phyloP scores from a whole-genome alignment of 2,329 filamentous ascomycete species.

The Penicillium sp. region DNA sequence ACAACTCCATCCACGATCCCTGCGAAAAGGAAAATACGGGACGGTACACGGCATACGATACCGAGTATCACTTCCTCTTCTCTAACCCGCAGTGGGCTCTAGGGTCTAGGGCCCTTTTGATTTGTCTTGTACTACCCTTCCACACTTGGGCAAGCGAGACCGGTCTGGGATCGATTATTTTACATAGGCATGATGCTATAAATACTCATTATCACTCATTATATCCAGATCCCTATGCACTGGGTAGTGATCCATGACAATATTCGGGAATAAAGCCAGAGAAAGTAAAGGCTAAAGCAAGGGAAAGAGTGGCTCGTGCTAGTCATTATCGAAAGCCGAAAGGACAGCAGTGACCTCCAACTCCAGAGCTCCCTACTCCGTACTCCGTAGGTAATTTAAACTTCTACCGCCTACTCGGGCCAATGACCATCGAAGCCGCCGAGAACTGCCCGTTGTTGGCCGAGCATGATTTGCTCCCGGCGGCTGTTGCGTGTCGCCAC shows the following conservation, averaged over 20 bases:
- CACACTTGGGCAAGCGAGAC: constrained; percentile 1
- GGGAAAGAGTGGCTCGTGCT: constrained; percentile 5
- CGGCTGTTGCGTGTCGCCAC: constrained; percentile 22
- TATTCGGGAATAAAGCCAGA: neutral
- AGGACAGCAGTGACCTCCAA: neutral
- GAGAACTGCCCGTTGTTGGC: constrained; percentile 17
- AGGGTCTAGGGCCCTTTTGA: neutral
- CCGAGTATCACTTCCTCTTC: neutral
- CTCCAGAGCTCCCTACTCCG: neutral
- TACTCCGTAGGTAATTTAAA: constrained; percentile 16
- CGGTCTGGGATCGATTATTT: neutral
- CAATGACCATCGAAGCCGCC: constrained; percentile 21
- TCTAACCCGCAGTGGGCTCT: neutral
- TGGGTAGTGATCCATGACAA: neutral
- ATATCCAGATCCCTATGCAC: neutral
- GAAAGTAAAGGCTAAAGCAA: constrained; percentile 7
- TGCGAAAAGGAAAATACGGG: constrained; percentile 12
- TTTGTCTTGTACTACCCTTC: constrained; percentile 5
- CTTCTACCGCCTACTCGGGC: constrained; percentile 20
- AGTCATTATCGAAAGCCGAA: constrained; percentile 8
- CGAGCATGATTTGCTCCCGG: constrained; percentile 22
- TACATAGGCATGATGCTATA: neutral
- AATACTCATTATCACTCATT: too few species aligned
- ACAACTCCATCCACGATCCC: constrained; percentile 18
- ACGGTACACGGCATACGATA: neutral